A percentile compares a stretch with the other conserved stretches of the same genome.
Conservation (phyloP, 2,329 filamentous ascomycete genomes). For the Penicillium corylophilum region DNA sequence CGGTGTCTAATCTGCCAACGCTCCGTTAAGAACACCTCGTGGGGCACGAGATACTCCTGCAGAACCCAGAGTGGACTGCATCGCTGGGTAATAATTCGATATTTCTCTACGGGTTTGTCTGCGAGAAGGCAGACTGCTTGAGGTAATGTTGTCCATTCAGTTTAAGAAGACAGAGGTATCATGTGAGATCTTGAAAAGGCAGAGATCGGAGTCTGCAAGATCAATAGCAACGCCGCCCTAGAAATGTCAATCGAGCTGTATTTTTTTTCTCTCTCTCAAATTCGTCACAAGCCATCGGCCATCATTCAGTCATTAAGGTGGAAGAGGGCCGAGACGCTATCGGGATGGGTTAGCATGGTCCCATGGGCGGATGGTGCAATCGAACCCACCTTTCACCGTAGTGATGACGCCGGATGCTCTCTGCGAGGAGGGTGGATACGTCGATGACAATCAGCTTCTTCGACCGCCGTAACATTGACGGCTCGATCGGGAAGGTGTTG, state of each 20-base stretch:
- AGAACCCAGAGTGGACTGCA: constrained; percentile 68
- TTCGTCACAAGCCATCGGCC: constrained; percentile 20
- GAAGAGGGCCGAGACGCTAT: constrained; percentile 58
- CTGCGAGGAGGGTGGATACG: constrained; percentile 80
- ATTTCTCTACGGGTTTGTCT: not conserved
- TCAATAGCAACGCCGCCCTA: constrained; percentile 24
- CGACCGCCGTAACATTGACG: constrained; percentile 66
- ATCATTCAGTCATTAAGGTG: constrained; percentile 55
- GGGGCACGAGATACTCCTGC: constrained; percentile 66
- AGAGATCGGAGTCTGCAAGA: constrained; percentile 18
- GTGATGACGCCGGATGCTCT: constrained; percentile 93
- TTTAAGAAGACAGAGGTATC: constrained; percentile 22
- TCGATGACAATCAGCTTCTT: constrained; percentile 88
- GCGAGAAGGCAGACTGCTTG: constrained; percentile 4
- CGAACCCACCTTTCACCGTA: constrained; percentile 73
- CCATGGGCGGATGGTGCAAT: not conserved
- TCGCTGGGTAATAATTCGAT: constrained; percentile 57
- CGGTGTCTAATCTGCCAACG: constrained; percentile 65
- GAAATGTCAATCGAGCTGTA: constrained; percentile 5
- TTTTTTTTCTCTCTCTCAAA: not conserved
- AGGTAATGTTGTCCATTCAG: constrained; percentile 9
- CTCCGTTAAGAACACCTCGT: constrained; percentile 77
- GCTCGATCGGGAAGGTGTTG: constrained; percentile 90
- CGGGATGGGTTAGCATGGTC: constrained; percentile 17
- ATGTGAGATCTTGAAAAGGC: constrained; percentile 16